Evolutionary conservation across 495 filamentous ascomycete species (phyloP), one percentile per base, ranked within the genome.

Genomic region (Cetradonia linearis): DNA sequence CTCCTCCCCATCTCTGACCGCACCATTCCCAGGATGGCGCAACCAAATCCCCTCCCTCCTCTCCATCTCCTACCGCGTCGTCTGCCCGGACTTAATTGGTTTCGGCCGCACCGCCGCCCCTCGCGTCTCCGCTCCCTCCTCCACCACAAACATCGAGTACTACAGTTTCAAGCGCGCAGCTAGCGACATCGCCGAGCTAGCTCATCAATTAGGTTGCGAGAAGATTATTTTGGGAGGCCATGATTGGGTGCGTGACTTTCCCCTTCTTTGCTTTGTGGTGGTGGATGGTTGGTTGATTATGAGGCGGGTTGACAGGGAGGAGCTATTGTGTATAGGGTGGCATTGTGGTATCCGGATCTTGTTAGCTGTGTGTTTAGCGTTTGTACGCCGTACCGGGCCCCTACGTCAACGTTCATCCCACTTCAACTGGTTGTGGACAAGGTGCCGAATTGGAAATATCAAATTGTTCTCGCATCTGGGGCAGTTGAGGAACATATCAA

Each of bases 21-120:
- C 7, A 2, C 50, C 50, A 10, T n/a, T 25, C 28, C 28, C 28
- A 54, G 50, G 79, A 70, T 91, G 89, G 89, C 82, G 90, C 56
- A 83, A 85, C 71, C 87, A 94, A 70, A 89, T 96, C 67, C 89
- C 89, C 9, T 73, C 81, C 70, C 75, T 94, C n/a, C 63, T 86
- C 5, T 74, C 82, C 16, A 73, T 83, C 68, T 84, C 83, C 10
- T 76, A 89, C 50, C 78, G 84, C 42, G 85, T 93, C 40, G 79
- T 94, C 44, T 86, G 81, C 16, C 86, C 89, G 4, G 88, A 94
- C 68, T 80, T 88, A 72, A 80, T 94, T 50, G 89, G 90, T 59
- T 95, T 86, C 65, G 87, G 86, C n/a, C 74, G 78, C 58, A 91
- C 87, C 20, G 83, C 85, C 53, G 81, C 80, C 2, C 83, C 83